Evolutionary conservation across 208 protist species (phyloP), one percentile per base, ranked within the genome.

Genomic region (Acanthamoeba sp.): DNA sequence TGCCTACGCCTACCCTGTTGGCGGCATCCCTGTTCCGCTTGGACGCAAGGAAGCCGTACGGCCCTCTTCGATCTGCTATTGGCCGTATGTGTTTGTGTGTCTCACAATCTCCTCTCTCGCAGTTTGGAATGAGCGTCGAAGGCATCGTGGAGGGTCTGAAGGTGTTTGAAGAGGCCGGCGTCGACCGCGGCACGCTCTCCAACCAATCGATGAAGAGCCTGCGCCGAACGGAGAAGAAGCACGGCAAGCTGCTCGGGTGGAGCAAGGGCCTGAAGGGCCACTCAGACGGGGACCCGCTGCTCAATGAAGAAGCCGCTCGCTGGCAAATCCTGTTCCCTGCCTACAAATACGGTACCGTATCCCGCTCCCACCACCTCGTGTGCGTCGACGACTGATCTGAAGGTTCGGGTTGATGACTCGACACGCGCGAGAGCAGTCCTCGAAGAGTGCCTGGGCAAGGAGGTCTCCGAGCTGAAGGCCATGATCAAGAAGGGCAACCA

Each of bases 61-160:
- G 1, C 42, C 42, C n/a, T 78, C 36, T 48, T 45, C 64, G 38
- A 42, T 10, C 18, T 69, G 62, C 4, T 69, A 10, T 36, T n/a
- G n/a, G n/a, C n/a, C n/a, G n/a, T n/a, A n/a, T n/a, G n/a, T n/a
- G n/a, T n/a, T n/a, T 38, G 6, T 29, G 6, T 78, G 0, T 24
- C 64, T 22, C 20, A 12, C 32, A 12, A 38, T n/a, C 32, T 24
- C 64, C 4, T 50, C n/a, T 34, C 7, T 20, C 73, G 5, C 50
- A 91, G 85, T 91, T 32, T 45, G 59, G 32, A 16, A 91, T 91
- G 85, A 71, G 55, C 34, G 85, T 91, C 27, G 85, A 91, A n/a
- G 85, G 85, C 57, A 45, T 91, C 32, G n/a, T 29, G 3, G 85
- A 91, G 38, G 85, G 55, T 22, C 36, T 91, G 55, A 91, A 91